phyloP scores from a whole-genome alignment of 768 basidiomycete species.

The Boletellus ananas region DNA sequence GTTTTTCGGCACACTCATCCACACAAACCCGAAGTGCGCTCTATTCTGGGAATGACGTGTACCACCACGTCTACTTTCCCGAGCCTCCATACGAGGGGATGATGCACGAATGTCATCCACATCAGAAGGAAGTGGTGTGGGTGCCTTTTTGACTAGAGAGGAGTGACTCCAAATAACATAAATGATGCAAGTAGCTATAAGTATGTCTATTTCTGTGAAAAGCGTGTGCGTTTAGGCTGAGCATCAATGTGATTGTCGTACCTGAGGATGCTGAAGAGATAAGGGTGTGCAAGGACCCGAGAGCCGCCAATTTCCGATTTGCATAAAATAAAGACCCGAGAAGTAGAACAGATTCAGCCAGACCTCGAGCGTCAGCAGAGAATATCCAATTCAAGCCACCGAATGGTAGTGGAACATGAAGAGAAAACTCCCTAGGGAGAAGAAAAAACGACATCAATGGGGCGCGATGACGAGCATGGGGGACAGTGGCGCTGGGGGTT shows the following conservation, averaged over 20 bases:
- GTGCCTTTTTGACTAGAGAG: constrained; percentile 33
- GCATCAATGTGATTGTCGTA: constrained; percentile 24
- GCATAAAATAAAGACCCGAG: constrained; percentile 59
- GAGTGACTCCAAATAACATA: constrained; percentile 64
- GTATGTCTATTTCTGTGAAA: constrained; percentile 51
- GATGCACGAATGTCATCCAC: constrained; percentile 22
- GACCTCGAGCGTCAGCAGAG: constrained; percentile 57
- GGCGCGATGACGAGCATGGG: constrained; percentile 41
- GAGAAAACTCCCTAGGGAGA: constrained; percentile 46
- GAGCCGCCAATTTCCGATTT: constrained; percentile 36
- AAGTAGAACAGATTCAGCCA: constrained; percentile 62
- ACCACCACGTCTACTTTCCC: constrained; percentile 42
- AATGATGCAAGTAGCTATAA: constrained; percentile 50
- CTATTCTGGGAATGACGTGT: constrained; percentile 33
- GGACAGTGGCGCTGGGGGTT: constrained; percentile 38
- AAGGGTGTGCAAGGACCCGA: constrained; percentile 14
- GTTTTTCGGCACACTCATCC: constrained; percentile 91
- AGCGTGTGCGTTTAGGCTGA: constrained; percentile 1
- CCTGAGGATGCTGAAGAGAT: constrained; percentile 52
- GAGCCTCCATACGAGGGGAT: constrained; percentile 46
- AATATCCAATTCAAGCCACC: constrained; percentile 41
- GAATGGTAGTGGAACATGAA: constrained; percentile 44
- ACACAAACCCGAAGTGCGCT: constrained; percentile 65
- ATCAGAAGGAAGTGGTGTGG: constrained; percentile 13
- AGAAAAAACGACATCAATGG: constrained; percentile 27